These are phyloP conservation scores for Fusarium luffae DNA, from an alignment of 2,329 filamentous ascomycete genomes.

Conservation along the genomic window DNA sequence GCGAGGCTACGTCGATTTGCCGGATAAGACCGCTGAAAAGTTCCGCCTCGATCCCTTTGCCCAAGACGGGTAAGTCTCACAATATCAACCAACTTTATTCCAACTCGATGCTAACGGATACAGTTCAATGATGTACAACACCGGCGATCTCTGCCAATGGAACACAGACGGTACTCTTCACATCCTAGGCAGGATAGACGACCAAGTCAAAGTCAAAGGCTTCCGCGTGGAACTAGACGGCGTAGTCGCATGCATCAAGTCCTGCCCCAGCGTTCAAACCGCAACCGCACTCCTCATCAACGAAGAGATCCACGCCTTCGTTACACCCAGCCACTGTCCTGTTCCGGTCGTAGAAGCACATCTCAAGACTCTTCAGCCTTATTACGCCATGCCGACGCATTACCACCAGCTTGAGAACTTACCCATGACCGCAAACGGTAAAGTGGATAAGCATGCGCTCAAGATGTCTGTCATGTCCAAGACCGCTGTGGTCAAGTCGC, in stretches of 20 bases:
- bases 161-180: conserved; percentile 62
- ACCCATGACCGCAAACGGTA: conserved; percentile 66
- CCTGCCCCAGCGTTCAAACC: conserved; percentile 57
- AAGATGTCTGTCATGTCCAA: background rate
- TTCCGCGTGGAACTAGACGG: conserved; percentile 72
- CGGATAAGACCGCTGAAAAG: conserved; percentile 60
- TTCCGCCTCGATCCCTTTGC: conserved; percentile 64
- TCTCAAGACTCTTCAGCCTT: conserved; percentile 59
- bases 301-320: conserved; percentile 62
- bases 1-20: conserved; percentile 65
- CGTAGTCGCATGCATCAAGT: conserved; percentile 60
- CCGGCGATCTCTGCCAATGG: conserved; percentile 68
- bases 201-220: conserved; percentile 71
- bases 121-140: conserved; percentile 65
- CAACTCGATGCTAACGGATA: background rate
- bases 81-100: background rate
- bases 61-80: conserved; percentile 58
- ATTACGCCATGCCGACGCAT: conserved; percentile 63
- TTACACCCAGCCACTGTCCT: conserved; percentile 52
- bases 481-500: background rate
- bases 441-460: conserved; percentile 64
- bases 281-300: conserved; percentile 60
- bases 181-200: conserved; percentile 67
- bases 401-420: conserved; percentile 57
- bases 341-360: conserved; percentile 52